Conservation (phyloP, 2,329 filamentous ascomycete species). For the Apiospora malaysiana region DNA sequence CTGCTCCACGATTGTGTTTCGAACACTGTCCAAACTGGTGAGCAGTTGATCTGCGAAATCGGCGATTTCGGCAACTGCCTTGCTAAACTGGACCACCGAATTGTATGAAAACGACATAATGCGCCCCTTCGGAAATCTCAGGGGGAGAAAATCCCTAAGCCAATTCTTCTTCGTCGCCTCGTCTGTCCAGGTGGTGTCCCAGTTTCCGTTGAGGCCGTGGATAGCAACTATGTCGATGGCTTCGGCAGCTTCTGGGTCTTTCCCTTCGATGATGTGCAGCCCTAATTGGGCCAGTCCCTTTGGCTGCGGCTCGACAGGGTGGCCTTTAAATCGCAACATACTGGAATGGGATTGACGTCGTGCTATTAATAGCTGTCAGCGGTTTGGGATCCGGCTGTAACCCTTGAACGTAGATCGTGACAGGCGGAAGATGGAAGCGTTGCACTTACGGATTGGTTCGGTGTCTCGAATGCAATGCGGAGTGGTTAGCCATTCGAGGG, state of each 20-base stretch:
- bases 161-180: conserved; percentile 18
- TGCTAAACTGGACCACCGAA: conserved; percentile 34
- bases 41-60: conserved; percentile 33
- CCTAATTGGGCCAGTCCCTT: background rate
- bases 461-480: no score
- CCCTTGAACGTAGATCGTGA: no score
- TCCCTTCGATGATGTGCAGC: background rate
- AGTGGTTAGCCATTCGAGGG: no score
- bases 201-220: conserved; percentile 21
- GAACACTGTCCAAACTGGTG: conserved; percentile 27
- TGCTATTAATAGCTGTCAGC: no score
- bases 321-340: no score
- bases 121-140: conserved; percentile 31
- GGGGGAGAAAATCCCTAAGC: conserved; percentile 31
- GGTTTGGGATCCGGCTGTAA: no score
- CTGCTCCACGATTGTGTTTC: conserved; percentile 23
- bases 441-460: no score
- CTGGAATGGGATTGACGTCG: no score
- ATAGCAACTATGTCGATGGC: conserved; percentile 19
- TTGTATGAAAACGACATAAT: conserved; percentile 37
- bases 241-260: background rate
- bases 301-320: background rate
- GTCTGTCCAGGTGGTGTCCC: conserved; percentile 19
- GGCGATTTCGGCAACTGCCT: conserved; percentile 31
- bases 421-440: no score